Percentiles rank a stretch among this genome's conserved stretches.
Conservation (phyloP, 192 early-diverging fungal genomes). For the Linderina pennispora region DNA sequence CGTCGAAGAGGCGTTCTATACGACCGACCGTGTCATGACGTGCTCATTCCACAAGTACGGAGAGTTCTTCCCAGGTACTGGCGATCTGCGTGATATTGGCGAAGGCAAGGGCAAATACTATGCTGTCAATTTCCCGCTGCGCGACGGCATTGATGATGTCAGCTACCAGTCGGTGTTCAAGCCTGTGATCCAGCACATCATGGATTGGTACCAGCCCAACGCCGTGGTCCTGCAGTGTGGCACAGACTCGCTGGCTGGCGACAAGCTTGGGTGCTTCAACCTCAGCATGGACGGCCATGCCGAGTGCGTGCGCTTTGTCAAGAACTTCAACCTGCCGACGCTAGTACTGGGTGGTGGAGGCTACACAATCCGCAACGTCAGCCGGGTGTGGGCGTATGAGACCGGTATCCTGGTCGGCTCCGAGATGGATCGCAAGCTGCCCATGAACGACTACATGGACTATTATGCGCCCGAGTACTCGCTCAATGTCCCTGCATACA, state of each 20-base stretch:
- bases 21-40: conserved; percentile 99
- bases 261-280: conserved; percentile 93
- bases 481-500: conserved; percentile 80
- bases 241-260: conserved; percentile 90
- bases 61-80: conserved; percentile 98
- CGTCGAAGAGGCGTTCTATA: conserved; percentile 98
- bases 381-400: conserved; percentile 93
- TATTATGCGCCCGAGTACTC: conserved; percentile 93
- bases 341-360: conserved; percentile 94
- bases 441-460: conserved; percentile 85
- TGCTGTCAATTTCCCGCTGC: conserved; percentile 92
- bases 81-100: conserved; percentile 92
- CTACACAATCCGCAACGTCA: conserved; percentile 95
- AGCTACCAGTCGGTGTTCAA: conserved; percentile 89
- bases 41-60: conserved; percentile 98
- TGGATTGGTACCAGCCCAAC: conserved; percentile 90
- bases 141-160: conserved; percentile 90
- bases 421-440: conserved; percentile 67
- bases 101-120: conserved; percentile 85
- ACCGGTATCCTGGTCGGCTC: conserved; percentile 75
- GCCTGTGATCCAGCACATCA: conserved; percentile 74
- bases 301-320: conserved; percentile 89
- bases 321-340: conserved; percentile 84
- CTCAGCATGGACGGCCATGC: conserved; percentile 92
- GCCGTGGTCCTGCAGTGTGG: conserved; percentile 95